Base-by-base conservation (phyloP, 2,329 filamentous ascomycete species). In the Fonsecaea pugnacius region DNA sequence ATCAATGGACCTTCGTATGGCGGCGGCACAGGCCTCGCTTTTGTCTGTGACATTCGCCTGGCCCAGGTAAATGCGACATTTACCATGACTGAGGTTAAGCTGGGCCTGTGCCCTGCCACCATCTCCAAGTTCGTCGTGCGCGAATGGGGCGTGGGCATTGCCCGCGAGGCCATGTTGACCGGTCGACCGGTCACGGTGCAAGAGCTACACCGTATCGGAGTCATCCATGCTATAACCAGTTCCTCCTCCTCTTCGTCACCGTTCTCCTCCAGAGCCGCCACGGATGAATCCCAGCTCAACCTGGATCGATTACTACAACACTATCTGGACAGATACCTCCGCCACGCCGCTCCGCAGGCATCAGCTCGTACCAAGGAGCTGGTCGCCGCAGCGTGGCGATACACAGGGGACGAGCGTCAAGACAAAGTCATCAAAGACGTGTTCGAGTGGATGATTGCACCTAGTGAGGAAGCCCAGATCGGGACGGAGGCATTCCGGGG, bases 1-100 rank as follows among this genome's bases (percentile, higher is more conserved):
- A 64, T 82, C 35, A 78, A 81, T 33, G 79, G 80, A 0, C 77
- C 79, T 1, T 74, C 75, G 1, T 80, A 78, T 60, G 79, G 79
- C 1, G 79, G 78, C 1, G 80, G 80, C 0, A 77, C 80, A 1
- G 79, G 79, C 0, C 70, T 82, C 0, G 78, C 76, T 0, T 79
- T 80, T 66, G 72, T 73, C 1, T 82, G 78, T 65, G 79, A 82
- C 59, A 69, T 81, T 10, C 72, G 78, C 4, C 55, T 70, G 12
- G 67, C 67, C 4, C 53, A 65, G 0, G 52, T 58, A 2, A 27
- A 38, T 2, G 70, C 72, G 0, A 67, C 58, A 0, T 52, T 73
- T 8, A 78, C 73, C 0, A 69, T 82, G 3, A 79, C 74, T 62
- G 79, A 82, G 56, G 76, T 76, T 3, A 79, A 77, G 54, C 67